phyloP scores from a whole-genome alignment of 208 protist genomes.

The Balamuthia mandrillaris region DNA sequence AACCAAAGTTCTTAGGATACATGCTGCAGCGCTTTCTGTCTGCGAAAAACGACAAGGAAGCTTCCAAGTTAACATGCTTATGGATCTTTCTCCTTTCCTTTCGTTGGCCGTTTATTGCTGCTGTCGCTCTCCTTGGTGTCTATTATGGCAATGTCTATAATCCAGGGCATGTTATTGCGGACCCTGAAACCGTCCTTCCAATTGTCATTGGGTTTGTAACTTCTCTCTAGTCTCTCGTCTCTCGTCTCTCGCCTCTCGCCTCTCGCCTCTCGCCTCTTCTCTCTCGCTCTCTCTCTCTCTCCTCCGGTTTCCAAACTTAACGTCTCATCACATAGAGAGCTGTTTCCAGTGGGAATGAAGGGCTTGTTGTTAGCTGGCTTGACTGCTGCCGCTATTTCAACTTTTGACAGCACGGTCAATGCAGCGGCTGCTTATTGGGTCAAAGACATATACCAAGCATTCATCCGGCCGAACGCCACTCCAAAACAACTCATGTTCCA shows the following conservation, averaged over 20 bases:
- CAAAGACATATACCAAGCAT: slow-evolving; percentile 35
- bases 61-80: neutral
- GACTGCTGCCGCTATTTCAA: neutral
- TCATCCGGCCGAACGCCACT: neutral
- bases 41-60: slow-evolving; percentile 21
- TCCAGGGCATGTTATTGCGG: neutral
- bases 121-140: neutral
- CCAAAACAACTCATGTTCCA: slow-evolving; percentile 15
- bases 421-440: neutral
- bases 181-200: slow-evolving; percentile 10
- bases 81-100: slow-evolving; percentile 28
- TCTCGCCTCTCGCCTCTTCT: too few relatives aligned
- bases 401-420: slow-evolving; percentile 34
- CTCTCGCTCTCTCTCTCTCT: too few relatives aligned
- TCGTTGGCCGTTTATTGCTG: slow-evolving; percentile 37
- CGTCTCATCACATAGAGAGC: neutral
- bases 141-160: neutral
- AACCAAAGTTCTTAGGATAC: too few relatives aligned
- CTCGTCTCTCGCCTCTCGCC: too few relatives aligned
- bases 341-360: neutral
- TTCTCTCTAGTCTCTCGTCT: neutral
- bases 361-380: neutral
- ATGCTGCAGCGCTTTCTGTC: neutral
- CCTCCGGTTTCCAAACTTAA: neutral
- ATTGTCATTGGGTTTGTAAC: neutral